Percentiles rank a stretch among this genome's conserved stretches.
Conservation (phyloP, 1,284 basidiomycete species). For the Microbotryum silenes-acaulis region DNA sequence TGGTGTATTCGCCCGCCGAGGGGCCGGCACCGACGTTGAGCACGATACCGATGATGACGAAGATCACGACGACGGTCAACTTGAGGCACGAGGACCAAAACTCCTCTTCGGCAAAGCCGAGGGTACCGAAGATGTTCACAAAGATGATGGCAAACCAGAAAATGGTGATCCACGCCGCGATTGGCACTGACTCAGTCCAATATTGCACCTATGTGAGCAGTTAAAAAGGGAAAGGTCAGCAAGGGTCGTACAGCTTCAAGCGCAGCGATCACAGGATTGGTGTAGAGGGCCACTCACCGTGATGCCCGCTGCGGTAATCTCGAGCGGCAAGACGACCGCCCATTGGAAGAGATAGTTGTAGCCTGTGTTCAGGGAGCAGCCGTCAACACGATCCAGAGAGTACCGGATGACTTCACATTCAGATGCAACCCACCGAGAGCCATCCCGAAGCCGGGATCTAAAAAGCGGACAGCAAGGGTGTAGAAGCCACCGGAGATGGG, state of each 20-base stretch:
- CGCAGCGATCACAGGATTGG: too few relatives aligned
- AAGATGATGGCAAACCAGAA: constrained; percentile 25
- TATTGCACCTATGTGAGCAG: constrained; percentile 19
- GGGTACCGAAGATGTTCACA: constrained; percentile 31
- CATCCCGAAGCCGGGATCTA: constrained; percentile 32
- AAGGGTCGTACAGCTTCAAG: neutral
- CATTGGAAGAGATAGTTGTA: constrained; percentile 44
- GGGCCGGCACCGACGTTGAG: constrained; percentile 38
- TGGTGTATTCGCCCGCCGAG: constrained; percentile 4
- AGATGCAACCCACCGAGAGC: constrained; percentile 37
- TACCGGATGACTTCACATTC: neutral
- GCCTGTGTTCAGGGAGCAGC: constrained; percentile 34
- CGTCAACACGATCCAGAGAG: neutral
- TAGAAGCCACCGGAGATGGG: constrained; percentile 47
- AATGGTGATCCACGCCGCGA: constrained; percentile 42
- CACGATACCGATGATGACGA: constrained; percentile 24
- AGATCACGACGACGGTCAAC: constrained; percentile 42
- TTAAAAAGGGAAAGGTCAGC: constrained; percentile 16
- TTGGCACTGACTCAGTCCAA: constrained; percentile 33
- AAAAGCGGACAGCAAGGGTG: constrained; percentile 39
- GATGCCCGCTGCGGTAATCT: constrained; percentile 37
- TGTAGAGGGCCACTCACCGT: neutral
- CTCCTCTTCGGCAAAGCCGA: constrained; percentile 38
- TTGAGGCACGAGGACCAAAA: constrained; percentile 41
- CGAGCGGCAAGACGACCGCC: constrained; percentile 42